Evolutionary conservation across 495 filamentous ascomycete species (phyloP).

Genomic region (Penicillium simplicissimum): DNA sequence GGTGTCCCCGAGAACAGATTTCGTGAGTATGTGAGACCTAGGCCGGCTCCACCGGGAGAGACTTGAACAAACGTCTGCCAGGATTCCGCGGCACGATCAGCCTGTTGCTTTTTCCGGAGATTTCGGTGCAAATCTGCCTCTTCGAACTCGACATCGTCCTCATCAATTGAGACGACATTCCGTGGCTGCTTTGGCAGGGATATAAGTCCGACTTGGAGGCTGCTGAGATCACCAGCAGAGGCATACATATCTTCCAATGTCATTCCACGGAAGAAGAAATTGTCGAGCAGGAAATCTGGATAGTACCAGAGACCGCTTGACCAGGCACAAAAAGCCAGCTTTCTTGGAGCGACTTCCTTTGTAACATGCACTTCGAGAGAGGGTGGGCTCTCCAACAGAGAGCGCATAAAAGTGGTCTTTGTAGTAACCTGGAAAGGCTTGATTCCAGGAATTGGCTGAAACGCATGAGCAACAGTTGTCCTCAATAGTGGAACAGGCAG

Average conservation of each 20-base stretch:
- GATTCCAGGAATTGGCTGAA: slow-evolving; percentile 35
- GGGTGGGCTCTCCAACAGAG: slow-evolving; percentile 30
- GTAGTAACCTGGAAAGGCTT: slow-evolving; percentile 38
- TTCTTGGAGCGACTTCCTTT: slow-evolving; percentile 33
- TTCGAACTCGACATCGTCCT: slow-evolving; percentile 32
- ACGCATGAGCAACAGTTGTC: slow-evolving; percentile 31
- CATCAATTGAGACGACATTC: slow-evolving; percentile 18
- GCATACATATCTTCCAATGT: slow-evolving; percentile 23
- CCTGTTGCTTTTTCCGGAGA: slow-evolving; percentile 20
- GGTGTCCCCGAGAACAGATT: slow-evolving; percentile 46
- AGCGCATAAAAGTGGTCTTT: slow-evolving; percentile 30
- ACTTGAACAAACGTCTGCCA: slow-evolving; percentile 36
- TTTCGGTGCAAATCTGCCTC: slow-evolving; percentile 23
- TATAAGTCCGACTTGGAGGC: slow-evolving; percentile 39
- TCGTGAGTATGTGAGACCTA: slow-evolving; percentile 40
- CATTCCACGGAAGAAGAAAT: slow-evolving; percentile 27
- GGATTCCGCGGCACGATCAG: slow-evolving; percentile 32
- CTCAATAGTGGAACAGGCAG: slow-evolving; percentile 36
- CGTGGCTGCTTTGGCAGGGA: slow-evolving; percentile 23
- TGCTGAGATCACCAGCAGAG: slow-evolving; percentile 27
- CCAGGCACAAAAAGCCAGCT: slow-evolving; percentile 38
- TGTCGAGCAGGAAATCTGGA: slow-evolving; percentile 33
- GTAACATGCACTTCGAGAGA: slow-evolving; percentile 32
- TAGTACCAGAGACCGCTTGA: slow-evolving; percentile 39
- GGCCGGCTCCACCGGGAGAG: slow-evolving; percentile 28